These are phyloP conservation scores for Crithidia thermophila DNA, from an alignment of 208 protist species.

Conservation along the genomic window DNA sequence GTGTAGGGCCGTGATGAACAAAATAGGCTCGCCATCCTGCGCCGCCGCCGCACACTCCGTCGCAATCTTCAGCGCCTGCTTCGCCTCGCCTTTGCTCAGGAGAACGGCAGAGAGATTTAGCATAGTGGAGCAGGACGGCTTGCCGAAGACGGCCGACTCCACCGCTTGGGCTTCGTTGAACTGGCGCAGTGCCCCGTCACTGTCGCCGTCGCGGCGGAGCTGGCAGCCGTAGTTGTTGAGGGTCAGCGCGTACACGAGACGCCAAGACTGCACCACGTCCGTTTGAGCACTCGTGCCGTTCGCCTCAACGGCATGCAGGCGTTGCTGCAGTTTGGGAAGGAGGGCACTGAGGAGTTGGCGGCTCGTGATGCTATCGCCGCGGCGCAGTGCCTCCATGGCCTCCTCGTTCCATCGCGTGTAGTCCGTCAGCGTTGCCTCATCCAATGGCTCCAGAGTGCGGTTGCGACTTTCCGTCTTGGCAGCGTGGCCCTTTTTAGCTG, in stretches of 20 bases:
- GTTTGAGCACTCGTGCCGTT: constrained; percentile 6
- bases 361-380: constrained; percentile 44
- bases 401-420: constrained; percentile 68
- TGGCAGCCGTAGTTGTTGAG: constrained; percentile 86
- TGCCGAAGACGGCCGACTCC: constrained; percentile 61
- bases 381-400: constrained; percentile 67
- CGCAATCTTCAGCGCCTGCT: constrained; percentile 68
- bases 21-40: constrained; percentile 53
- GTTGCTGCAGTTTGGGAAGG: constrained; percentile 15
- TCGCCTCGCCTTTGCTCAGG: constrained; percentile 44
- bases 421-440: constrained; percentile 25
- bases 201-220: constrained; percentile 55
- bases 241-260: constrained; percentile 67
- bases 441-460: background rate
- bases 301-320: background rate
- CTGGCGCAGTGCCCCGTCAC: constrained; percentile 48
- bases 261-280: constrained; percentile 33
- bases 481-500: too few species aligned
- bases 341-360: constrained; percentile 22
- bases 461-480: background rate
- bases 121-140: constrained; percentile 85
- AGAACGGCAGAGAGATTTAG: constrained; percentile 85
- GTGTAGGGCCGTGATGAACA: constrained; percentile 82
- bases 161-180: constrained; percentile 56
- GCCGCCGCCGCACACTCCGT: constrained; percentile 66